These are phyloP conservation scores for Cucurbita pepo DNA, from an alignment of 306 rosid species.

Conservation along the genomic window DNA sequence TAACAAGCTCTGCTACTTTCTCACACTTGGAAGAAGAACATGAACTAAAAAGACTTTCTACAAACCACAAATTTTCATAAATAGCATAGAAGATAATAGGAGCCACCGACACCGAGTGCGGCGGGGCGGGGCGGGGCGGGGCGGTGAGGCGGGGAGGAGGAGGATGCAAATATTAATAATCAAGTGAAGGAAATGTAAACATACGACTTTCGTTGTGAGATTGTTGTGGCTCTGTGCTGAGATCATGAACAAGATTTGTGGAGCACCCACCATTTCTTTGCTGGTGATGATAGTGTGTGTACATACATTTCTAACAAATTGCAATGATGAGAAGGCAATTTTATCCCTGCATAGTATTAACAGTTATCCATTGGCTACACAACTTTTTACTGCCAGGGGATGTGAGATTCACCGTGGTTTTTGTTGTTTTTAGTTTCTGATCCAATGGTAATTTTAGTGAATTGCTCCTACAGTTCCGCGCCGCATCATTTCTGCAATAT, in stretches of 20 bases:
- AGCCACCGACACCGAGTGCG: neutral
- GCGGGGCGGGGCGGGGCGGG: neutral
- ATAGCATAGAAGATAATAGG: neutral
- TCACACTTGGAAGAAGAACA: neutral
- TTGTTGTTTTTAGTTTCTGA: constrained; percentile 25
- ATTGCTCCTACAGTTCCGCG: constrained; percentile 49
- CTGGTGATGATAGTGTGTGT: neutral
- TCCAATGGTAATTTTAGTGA: constrained; percentile 22
- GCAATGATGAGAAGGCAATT: neutral
- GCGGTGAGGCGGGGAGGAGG: neutral
- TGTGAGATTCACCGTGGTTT: constrained; percentile 8
- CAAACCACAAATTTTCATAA: neutral
- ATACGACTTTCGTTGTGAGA: neutral
- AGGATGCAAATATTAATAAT: neutral
- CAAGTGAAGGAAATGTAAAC: neutral
- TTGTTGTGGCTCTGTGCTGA: neutral
- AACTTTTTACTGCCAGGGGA: neutral
- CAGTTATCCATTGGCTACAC: neutral
- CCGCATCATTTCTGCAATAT: constrained; percentile 67
- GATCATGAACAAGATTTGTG: neutral
- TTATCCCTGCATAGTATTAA: neutral
- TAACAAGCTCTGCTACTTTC: neutral
- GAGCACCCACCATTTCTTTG: neutral
- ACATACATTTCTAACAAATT: neutral
- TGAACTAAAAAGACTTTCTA: neutral